phyloP scores from a whole-genome alignment of 169 alveolate genomes.

The Cyclospora cayetanensis region DNA sequence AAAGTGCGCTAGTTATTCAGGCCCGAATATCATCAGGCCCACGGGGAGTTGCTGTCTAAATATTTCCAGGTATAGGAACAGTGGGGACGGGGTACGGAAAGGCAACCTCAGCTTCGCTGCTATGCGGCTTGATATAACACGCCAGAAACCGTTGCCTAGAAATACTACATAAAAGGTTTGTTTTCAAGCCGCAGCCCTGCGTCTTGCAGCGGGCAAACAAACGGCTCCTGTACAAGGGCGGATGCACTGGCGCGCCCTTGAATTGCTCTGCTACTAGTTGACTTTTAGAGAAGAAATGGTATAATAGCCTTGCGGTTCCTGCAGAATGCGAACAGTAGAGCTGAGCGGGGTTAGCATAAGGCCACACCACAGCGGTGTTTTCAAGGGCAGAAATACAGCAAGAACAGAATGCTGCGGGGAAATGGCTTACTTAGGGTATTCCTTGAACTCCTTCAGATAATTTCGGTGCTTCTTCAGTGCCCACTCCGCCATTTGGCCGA shows the following conservation, averaged over 20 bases:
- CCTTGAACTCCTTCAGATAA: constrained; percentile 86
- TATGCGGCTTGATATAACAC: no score
- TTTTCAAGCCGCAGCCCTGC: no score
- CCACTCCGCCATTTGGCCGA: constrained; percentile 91
- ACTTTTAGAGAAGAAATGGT: constrained; percentile 27
- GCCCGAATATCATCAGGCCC: no score
- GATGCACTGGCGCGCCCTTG: constrained; percentile 4
- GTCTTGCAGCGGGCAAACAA: neutral
- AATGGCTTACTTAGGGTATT: constrained; percentile 79
- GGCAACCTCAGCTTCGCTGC: no score
- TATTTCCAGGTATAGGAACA: no score
- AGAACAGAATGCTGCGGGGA: neutral
- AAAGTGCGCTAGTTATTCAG: no score
- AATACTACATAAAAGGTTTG: no score
- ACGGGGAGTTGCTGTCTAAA: no score
- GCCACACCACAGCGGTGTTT: neutral
- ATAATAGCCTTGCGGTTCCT: constrained; percentile 64
- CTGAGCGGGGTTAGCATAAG: neutral
- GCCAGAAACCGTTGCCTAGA: no score
- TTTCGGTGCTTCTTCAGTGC: constrained; percentile 90
- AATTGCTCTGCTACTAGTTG: neutral
- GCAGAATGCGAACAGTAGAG: neutral
- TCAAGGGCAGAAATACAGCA: neutral
- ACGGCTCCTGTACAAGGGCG: neutral
- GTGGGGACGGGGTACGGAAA: no score